Conservation (phyloP, 495 filamentous ascomycete species). For the Neurospora terricola region DNA sequence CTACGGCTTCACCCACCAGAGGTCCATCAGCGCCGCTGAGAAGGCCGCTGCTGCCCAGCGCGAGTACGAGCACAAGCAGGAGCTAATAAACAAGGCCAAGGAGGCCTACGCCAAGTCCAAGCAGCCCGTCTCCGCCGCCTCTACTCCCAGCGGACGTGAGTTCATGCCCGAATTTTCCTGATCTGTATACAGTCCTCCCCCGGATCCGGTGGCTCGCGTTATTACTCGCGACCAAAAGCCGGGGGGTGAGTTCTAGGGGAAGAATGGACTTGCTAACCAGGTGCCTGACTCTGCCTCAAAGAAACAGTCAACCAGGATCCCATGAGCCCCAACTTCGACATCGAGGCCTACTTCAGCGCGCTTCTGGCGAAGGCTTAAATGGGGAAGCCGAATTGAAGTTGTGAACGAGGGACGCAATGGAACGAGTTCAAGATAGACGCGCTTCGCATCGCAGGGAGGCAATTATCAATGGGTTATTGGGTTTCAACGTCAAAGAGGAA, state of each 20-base stretch:
- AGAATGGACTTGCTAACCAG: not conserved
- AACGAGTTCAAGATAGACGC: not conserved
- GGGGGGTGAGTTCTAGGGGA: not conserved
- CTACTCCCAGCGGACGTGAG: constrained; percentile 47
- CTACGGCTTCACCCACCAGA: constrained; percentile 90
- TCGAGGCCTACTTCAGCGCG: constrained; percentile 70
- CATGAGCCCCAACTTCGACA: constrained; percentile 75
- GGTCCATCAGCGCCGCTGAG: constrained; percentile 54
- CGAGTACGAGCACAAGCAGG: constrained; percentile 80
- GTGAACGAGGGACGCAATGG: not conserved
- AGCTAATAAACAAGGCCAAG: constrained; percentile 84
- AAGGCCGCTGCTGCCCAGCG: constrained; percentile 56
- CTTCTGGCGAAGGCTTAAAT: constrained; percentile 41
- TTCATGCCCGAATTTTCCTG: not conserved
- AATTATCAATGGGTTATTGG: not conserved
- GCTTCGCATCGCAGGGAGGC: not conserved
- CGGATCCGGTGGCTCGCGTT: not conserved
- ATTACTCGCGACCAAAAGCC: not conserved
- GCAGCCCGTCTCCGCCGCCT: constrained; percentile 46
- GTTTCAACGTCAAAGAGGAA: not conserved
- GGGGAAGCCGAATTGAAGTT: constrained; percentile 16
- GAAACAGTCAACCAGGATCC: constrained; percentile 71
- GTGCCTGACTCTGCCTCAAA: constrained; percentile 10
- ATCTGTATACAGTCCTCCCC: not conserved
- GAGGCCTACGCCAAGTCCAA: constrained; percentile 76